phyloP scores from a whole-genome alignment of 164 flowering plant species.

The Hamamelis virginiana region DNA sequence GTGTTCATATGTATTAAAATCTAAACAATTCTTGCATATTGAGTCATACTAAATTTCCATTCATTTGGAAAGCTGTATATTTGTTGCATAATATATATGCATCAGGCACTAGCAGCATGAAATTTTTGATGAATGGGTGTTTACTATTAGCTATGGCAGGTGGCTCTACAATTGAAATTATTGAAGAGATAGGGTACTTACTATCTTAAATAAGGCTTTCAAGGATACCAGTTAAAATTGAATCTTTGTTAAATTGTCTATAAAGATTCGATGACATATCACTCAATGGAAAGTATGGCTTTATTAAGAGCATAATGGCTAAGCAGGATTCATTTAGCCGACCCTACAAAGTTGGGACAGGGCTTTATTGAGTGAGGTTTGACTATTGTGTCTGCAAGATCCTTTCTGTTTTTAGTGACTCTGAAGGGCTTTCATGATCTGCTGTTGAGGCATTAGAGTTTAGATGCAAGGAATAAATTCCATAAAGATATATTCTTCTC shows the following conservation, averaged over 20 bases:
- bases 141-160: constrained; percentile 47
- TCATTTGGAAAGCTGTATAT: neutral
- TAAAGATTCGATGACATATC: neutral
- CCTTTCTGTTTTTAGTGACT: neutral
- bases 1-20: too few relatives aligned
- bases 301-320: neutral
- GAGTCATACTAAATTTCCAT: neutral
- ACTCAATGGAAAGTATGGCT: neutral
- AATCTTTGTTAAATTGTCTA: neutral
- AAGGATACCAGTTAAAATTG: neutral
- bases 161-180: constrained; percentile 50
- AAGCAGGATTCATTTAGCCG: neutral
- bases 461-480: neutral
- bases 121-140: constrained; percentile 58
- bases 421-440: neutral
- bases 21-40: too few relatives aligned
- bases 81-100: constrained; percentile 14
- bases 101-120: constrained; percentile 57
- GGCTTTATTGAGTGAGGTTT: neutral
- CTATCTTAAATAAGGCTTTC: neutral
- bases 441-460: neutral
- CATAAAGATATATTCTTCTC: neutral
- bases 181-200: constrained; percentile 47
- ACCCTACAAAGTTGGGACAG: neutral
- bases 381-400: too few relatives aligned